Percentiles rank a stretch among this genome's conserved stretches.
phyloP scores from a whole-genome alignment of 768 basidiomycete species.

The Guyanaporus albipodus region DNA sequence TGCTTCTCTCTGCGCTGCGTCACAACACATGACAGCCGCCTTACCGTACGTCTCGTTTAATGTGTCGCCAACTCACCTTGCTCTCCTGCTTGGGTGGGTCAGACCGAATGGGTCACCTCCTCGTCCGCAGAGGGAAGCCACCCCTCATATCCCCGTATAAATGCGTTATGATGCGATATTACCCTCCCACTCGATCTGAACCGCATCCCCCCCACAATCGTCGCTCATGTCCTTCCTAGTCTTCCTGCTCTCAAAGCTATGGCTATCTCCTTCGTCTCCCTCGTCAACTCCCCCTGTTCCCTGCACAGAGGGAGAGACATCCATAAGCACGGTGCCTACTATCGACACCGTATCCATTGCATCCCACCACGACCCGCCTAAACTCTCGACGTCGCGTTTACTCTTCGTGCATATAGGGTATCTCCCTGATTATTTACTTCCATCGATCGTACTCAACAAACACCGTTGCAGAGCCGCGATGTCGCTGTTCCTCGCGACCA shows the following conservation, averaged over 20 bases:
- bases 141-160: constrained; percentile 25
- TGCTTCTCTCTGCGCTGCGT: constrained; percentile 28
- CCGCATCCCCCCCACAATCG: constrained; percentile 2
- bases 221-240: constrained; percentile 16
- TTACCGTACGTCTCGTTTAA: constrained; percentile 22
- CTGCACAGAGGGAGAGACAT: constrained; percentile 21
- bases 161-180: constrained; percentile 11
- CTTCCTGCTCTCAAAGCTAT: constrained; percentile 7
- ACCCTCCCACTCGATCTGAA: constrained; percentile 1
- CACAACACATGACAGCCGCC: constrained; percentile 27
- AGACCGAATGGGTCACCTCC: constrained; percentile 17
- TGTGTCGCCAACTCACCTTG: constrained; percentile 26
- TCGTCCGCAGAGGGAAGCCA: constrained; percentile 22
- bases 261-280: constrained; percentile 1
- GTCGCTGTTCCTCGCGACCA: constrained; percentile 81
- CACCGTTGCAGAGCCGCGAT: constrained; percentile 57
- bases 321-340: constrained; percentile 14
- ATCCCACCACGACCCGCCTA: constrained; percentile 17
- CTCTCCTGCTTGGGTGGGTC: constrained; percentile 15
- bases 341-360: constrained; percentile 24
- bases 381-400: constrained; percentile 53
- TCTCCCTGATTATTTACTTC: not conserved
- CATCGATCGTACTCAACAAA: constrained; percentile 13
- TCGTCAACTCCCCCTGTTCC: constrained; percentile 6
- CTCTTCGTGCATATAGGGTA: constrained; percentile 70